Evolutionary conservation across 1,284 basidiomycete species (phyloP), one percentile per base, ranked within the genome.

Genomic region (Trichosporon inkin): DNA sequence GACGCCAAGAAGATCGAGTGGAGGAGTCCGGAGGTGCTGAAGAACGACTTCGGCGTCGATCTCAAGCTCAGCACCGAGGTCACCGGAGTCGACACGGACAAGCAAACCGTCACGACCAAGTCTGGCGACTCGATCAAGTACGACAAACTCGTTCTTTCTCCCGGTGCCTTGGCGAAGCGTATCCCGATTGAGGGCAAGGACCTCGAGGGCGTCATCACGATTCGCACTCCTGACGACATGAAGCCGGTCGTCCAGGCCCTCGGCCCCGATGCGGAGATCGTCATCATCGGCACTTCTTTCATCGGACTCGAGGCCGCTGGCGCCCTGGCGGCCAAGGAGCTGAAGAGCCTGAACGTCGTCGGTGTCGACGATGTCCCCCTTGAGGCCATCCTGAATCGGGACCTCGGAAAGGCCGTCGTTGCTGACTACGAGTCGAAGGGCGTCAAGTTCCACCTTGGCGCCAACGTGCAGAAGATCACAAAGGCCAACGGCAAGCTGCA

Each of bases 261-360:
- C 55, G 70, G 67, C 37, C 85, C 88, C 70, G 88, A 88, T 28
- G 88, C 90, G 70, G 83, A 85, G 57, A 78, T 90, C 52, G 90
- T 93, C 35, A 84, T 96, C 35, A 88, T 96, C 64, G 93, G 93
- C 1, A 89, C 87, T 35, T 90, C 88, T 17, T 97, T 96, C 79
- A 98, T 98, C 71, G 88, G 89, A 56, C 91, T 97, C 88, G 93
- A 98, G 76, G 81, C 92, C 10, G 90, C 91, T 5, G 84, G 82
- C 14, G 89, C 90, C 0, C 80, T 91, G 0, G 74, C 85, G 5
- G 88, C 87, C 71, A 86, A 87, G 59, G 88, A 87, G 77, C 84
- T 89, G 16, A 86, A 85, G 35, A 73, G 70, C 53, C 66, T 79
- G 1, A 74, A 90, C 62, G 87, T 95, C 56, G 84, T 97, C 56